These are phyloP conservation scores for Fomitopsis serialis DNA, from an alignment of 768 basidiomycete genomes.

Conservation along the genomic window DNA sequence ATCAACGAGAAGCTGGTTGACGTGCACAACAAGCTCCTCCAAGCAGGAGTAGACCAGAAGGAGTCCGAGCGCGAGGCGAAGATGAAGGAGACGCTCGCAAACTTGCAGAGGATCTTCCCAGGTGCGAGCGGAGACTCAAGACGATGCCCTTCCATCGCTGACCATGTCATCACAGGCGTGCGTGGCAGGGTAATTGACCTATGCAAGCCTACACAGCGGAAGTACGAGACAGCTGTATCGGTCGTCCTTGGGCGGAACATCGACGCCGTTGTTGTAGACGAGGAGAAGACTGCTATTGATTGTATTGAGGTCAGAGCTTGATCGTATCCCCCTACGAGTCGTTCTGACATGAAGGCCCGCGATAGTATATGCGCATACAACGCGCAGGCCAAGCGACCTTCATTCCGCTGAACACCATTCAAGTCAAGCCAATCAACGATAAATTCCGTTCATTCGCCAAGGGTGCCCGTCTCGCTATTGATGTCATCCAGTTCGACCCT, in stretches of 20 bases:
- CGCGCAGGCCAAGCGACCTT: slow-evolving; percentile 96
- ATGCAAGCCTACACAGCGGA: slow-evolving; percentile 89
- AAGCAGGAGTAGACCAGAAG: slow-evolving; percentile 84
- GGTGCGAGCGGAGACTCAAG: slow-evolving; percentile 34
- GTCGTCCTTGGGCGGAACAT: slow-evolving; percentile 92
- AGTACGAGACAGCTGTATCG: slow-evolving; percentile 89
- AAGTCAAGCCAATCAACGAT: slow-evolving; percentile 90
- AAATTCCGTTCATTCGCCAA: slow-evolving; percentile 91
- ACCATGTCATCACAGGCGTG: too few species aligned
- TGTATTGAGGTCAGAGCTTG: slow-evolving; percentile 74
- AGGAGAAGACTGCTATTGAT: slow-evolving; percentile 94
- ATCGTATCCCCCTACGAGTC: neutral
- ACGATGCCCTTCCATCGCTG: too few species aligned
- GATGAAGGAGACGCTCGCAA: slow-evolving; percentile 82
- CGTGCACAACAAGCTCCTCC: slow-evolving; percentile 76
- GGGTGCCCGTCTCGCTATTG: slow-evolving; percentile 55
- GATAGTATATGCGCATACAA: slow-evolving; percentile 89
- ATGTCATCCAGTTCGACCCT: slow-evolving; percentile 59
- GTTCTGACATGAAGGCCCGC: neutral
- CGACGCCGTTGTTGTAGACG: slow-evolving; percentile 93
- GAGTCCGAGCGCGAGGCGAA: slow-evolving; percentile 81
- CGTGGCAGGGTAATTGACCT: slow-evolving; percentile 90
- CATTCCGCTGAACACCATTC: slow-evolving; percentile 96
- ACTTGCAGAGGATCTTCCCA: slow-evolving; percentile 85
- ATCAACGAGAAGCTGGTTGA: slow-evolving; percentile 87